Conservation (phyloP, 164 flowering plant species). For the Macadamia tetraphylla region DNA sequence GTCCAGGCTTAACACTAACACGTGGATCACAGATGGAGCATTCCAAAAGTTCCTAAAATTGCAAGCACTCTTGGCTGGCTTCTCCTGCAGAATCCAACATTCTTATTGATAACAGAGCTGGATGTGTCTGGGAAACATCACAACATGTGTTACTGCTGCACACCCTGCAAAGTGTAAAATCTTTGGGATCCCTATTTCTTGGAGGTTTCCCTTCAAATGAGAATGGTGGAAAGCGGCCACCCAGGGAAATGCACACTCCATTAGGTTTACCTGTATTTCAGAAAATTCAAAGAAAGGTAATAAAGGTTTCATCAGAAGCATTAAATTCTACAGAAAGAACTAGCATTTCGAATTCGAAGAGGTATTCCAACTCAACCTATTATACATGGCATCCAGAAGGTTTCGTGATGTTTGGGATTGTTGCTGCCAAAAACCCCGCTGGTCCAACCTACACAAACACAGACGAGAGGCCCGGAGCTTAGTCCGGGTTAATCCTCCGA, state of each 20-base stretch:
- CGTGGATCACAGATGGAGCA: constrained; percentile 93
- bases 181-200: constrained; percentile 61
- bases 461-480: too few species aligned
- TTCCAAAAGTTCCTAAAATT: constrained; percentile 86
- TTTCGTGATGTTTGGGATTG: too few species aligned
- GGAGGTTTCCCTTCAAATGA: constrained; percentile 83
- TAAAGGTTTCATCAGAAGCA: too few species aligned
- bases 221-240: constrained; percentile 87
- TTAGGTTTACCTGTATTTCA: constrained; percentile 43
- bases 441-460: too few species aligned
- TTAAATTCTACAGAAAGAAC: too few species aligned
- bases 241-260: constrained; percentile 72
- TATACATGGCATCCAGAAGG: too few species aligned
- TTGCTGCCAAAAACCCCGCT: too few species aligned
- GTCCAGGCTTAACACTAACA: constrained; percentile 82
- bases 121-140: constrained; percentile 76
- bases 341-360: too few species aligned
- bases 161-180: constrained; percentile 79
- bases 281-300: neutral
- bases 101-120: constrained; percentile 68
- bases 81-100: constrained; percentile 72
- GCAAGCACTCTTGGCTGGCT: constrained; percentile 81
- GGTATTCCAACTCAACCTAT: too few species aligned
- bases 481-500: too few species aligned
- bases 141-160: constrained; percentile 86